A percentile compares a stretch with the other conserved stretches of the same genome.
phyloP scores from a whole-genome alignment of 192 early-diverging fungal species.

The Coemansia sp. region DNA sequence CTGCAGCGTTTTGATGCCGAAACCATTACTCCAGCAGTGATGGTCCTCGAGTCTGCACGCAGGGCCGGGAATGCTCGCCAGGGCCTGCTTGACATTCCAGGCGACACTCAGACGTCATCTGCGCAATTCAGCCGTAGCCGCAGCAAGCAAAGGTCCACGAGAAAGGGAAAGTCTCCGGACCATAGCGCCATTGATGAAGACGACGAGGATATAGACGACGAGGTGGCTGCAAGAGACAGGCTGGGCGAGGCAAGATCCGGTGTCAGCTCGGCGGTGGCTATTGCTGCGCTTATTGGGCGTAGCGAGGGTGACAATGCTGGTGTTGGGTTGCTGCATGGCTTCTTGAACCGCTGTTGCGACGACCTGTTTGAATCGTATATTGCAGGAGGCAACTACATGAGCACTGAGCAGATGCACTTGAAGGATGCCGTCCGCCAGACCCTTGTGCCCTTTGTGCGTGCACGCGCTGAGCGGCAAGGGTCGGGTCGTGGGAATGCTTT shows the following conservation, averaged over 20 bases:
- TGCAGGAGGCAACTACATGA: conserved; percentile 84
- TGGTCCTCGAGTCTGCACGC: conserved; percentile 47
- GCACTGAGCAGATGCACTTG: conserved; percentile 72
- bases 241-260: conserved; percentile 49
- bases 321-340: conserved; percentile 63
- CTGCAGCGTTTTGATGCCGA: conserved; percentile 79
- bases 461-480: conserved; percentile 37
- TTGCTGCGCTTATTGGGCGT: conserved; percentile 50
- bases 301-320: conserved; percentile 51
- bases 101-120: conserved; percentile 43
- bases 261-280: conserved; percentile 47
- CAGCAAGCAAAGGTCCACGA: conserved; percentile 28
- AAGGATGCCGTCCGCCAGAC: conserved; percentile 62
- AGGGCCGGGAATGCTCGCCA: conserved; percentile 35
- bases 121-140: conserved; percentile 54
- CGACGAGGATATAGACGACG: conserved; percentile 48
- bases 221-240: conserved; percentile 39
- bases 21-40: conserved; percentile 55
- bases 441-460: conserved; percentile 54
- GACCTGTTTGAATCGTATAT: conserved; percentile 95
- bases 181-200: conserved; percentile 34
- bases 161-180: conserved; percentile 5
- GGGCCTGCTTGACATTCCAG: conserved; percentile 49
- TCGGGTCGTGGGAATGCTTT: conserved; percentile 45
- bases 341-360: conserved; percentile 85